Base-by-base conservation (phyloP, 1,284 basidiomycete species). In the Cutaneotrichosporon cutaneum region DNA sequence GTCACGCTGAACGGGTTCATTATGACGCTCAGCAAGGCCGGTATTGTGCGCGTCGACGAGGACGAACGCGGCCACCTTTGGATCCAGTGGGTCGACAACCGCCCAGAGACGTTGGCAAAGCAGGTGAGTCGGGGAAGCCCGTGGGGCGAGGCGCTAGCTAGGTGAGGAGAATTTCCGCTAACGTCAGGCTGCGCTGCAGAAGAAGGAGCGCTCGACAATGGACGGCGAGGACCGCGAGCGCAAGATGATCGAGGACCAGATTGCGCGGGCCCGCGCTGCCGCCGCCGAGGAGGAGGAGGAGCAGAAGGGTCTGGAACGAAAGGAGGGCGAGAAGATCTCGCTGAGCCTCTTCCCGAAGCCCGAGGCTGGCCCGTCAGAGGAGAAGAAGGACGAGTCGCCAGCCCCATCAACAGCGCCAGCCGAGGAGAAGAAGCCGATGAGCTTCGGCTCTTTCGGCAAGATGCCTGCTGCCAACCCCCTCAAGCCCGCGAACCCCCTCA, bases 191-290 rank as follows among this genome's bases (percentile, higher is more conserved):
- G 90, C 93, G 35, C 86, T 87, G 30, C 79, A 90, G 82, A 96
- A 96, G 83, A 94, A 95, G 81, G 94, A 99, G 72, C 85, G 94
- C 9, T 85, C 88, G 35, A 90, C 90, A 56, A 88, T 88, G 77
- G 94, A 92, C 45, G 95, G 98, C 73, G 96, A 99, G 80, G 90
- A 94, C 78, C 86, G 96, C 32, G 91, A 97, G 80, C 87, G 96
- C 14, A 83, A 87, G 72, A 84, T 94, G 63, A 90, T 99, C 61
- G 84, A 90, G 26, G 93, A 98, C 72, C 95, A 99, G 81, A 99
- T 99, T 62, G 92, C 92, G 71, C 85, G 92, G 32, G 95, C 96
- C 0, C 73, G 75, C 54, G 76, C 71, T 56, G 61, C 68, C 30
- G 55, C 72, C 60, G 61, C 68, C 10, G 72, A 69, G n/a, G 72